These are phyloP conservation scores for Hansfordia pulvinata DNA, from an alignment of 2,329 filamentous ascomycete genomes.

Conservation along the genomic window DNA sequence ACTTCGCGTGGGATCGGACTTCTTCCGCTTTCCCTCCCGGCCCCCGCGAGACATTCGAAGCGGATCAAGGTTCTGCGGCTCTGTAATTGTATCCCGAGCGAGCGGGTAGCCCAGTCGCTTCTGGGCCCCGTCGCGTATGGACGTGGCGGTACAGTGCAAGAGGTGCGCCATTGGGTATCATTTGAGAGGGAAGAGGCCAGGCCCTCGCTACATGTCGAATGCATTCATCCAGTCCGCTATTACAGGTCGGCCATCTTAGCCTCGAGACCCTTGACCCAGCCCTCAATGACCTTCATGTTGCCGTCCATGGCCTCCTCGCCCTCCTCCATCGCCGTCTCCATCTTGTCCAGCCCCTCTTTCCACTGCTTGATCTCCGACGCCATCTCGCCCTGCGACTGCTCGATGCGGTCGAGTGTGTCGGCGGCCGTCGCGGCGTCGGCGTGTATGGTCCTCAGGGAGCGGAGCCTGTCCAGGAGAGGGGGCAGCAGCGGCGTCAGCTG, in stretches of 20 bases:
- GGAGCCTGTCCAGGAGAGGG: conserved; percentile 68
- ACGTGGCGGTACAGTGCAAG: too few relatives aligned
- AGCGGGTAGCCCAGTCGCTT: too few relatives aligned
- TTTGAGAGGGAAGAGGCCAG: conserved; percentile 10
- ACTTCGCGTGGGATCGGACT: too few relatives aligned
- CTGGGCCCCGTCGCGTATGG: too few relatives aligned
- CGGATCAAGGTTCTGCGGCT: too few relatives aligned
- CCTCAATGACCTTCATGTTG: conserved; percentile 76
- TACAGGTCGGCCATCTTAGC: conserved; percentile 52
- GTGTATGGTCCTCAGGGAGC: conserved; percentile 74
- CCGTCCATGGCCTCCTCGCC: conserved; percentile 57
- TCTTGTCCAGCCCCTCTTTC: conserved; percentile 65
- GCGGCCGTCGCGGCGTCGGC: conserved; percentile 73
- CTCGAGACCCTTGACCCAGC: conserved; percentile 82
- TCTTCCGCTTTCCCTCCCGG: too few relatives aligned
- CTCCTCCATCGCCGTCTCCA: conserved; percentile 62
- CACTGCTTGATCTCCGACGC: conserved; percentile 73
- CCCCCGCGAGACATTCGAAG: too few relatives aligned
- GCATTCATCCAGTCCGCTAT: conserved; percentile 12
- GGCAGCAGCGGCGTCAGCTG: conserved; percentile 74
- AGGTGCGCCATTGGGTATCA: conserved; percentile 20
- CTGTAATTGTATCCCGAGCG: too few relatives aligned
- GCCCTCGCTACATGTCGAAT: conserved; percentile 5
- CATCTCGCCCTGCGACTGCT: conserved; percentile 71
- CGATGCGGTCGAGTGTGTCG: conserved; percentile 63